Evolutionary conservation across 805 yeast species (phyloP), one percentile per base, ranked within the genome.

Genomic region (Brettanomyces bruxellensis): DNA sequence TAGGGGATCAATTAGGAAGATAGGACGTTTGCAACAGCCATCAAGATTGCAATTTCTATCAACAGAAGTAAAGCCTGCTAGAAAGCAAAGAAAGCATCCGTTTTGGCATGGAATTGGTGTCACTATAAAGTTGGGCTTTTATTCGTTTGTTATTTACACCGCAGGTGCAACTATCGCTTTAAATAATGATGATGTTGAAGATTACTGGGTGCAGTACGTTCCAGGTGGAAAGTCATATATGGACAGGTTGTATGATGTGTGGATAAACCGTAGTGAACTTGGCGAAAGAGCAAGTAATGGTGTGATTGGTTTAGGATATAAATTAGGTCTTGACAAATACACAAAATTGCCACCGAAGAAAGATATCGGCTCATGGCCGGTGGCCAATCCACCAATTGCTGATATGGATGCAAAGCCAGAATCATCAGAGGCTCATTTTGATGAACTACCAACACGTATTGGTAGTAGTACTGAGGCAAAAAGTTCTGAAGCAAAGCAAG

Each of bases 161-260:
- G 79, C 73, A 34, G 87, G 86, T 45, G 73, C 79, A n/a, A 76
- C 73, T 45, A 64, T 73, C 47, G 70, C 88, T 12, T 66, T 78
- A 30, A 66, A 75, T 50, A 72, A 72, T 56, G 84, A 81, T 53
- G 68, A 75, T 14, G 72, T 81, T 59, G 81, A 78, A 53, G 86
- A 83, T 53, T 52, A 69, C 41, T 83, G 80, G 61, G 70, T 79
- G 23, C 81, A 80, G 52, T 75, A 74, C 48, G 75, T 83, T 40
- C 93, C 93, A 18, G 70, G 73, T 44, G 86, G 80, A 36, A 84
- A 79, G 54, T 62, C 64, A 23, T 64, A 75, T 30, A 72, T 82
- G 30, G 76, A 77, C 45, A 55, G 60, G 7, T 66, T 74, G 45
- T 86, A 81, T 52, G 66, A 58, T 44, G 51, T 58, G 25, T 48